Base-by-base conservation (phyloP, 768 basidiomycete species). In the Hirschioporus abietinus region DNA sequence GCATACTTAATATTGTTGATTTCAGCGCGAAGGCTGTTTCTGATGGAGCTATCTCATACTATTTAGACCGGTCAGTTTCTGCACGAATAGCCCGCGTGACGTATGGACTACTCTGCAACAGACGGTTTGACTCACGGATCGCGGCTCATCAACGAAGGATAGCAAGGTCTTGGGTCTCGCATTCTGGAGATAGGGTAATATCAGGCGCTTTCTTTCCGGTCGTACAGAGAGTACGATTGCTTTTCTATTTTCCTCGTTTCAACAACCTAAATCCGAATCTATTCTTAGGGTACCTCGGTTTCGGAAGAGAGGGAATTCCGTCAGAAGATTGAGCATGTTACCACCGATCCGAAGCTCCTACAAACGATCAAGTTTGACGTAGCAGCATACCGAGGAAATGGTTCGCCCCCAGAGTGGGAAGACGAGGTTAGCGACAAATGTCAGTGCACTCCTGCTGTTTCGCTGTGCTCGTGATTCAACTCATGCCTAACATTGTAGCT, bases 21-120 rank as follows among this genome's bases (percentile, higher is more conserved):
- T 34, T 27, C 64, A 82, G 81, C 34, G 78, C 77, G 68, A 84
- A 79, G 72, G 85, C 84, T 0, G 85, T 86, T 7, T 82, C 86
- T 0, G 83, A 86, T 61, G 85, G 86, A 1, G 83, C 79, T 7
- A 71, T 79, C 27, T 80, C 76, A 1, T 81, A 72, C 65, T 78
- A 74, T 26, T 64, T 86, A 20, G 82, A 86, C 66, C 80, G 81
- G 68, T 79, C 81, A 17, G 84, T 86, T 7, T 77, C 79, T 8
- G 78, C 77, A 3, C 80, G 86, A 34, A 78, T 86, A 6, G 76
- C 84, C 2, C 81, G 78, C 67, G 69, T 79, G 64, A 83, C 83
- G 0, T 86, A 84, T 64, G 86, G 86, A 6, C 78, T 78, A 1
- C 75, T 79, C 30, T 79, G 81, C 68, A 71, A 72, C 58, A 68